Evolutionary conservation across 1,284 basidiomycete genomes (phyloP).

Genomic region (Inonotus obliquus): DNA sequence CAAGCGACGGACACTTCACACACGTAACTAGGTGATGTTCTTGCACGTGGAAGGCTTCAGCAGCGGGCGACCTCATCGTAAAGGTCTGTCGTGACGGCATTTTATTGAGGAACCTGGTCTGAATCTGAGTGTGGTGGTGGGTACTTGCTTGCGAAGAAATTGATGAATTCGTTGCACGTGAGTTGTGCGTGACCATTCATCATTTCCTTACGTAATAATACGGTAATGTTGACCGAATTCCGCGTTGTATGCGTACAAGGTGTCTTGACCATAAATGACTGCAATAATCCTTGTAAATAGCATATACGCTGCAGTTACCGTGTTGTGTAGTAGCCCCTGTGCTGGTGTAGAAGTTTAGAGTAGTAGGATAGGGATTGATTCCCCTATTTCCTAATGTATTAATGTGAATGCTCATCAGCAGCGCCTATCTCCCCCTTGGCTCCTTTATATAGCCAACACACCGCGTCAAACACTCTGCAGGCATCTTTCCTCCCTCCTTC

Average conservation of each 20-base stretch:
- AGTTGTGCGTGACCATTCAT: too few relatives aligned
- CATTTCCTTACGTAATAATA: too few relatives aligned
- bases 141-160: too few relatives aligned
- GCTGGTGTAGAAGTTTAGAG: too few relatives aligned
- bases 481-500: background rate
- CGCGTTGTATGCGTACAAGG: too few relatives aligned
- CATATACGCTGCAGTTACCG: too few relatives aligned
- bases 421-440: background rate
- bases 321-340: too few relatives aligned
- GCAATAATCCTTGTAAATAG: too few relatives aligned
- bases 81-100: background rate
- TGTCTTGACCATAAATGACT: too few relatives aligned
- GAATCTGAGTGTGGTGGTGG: too few relatives aligned
- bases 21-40: background rate
- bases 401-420: background rate
- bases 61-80: background rate
- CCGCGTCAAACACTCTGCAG: background rate
- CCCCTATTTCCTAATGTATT: background rate
- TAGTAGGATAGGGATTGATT: background rate
- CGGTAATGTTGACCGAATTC: too few relatives aligned
- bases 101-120: background rate
- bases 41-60: background rate
- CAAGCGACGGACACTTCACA: slow-evolving; percentile 11
- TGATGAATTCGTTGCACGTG: too few relatives aligned
- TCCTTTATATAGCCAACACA: slow-evolving; percentile 5